phyloP scores from a whole-genome alignment of 1,139 yeast genomes.

The Diutina scorzettiae region DNA sequence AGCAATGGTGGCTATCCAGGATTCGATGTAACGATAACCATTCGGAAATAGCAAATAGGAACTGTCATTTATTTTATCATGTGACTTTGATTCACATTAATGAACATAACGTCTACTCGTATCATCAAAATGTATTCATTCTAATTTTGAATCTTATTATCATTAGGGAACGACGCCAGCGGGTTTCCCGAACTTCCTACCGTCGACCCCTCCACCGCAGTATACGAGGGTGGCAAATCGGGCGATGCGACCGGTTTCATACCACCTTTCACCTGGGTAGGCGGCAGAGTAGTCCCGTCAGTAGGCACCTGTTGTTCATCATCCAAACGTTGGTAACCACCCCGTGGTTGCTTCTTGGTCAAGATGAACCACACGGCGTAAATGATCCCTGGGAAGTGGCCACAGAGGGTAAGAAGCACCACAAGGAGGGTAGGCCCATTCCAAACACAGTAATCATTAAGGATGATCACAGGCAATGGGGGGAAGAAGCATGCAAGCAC shows the following conservation, averaged over 20 bases:
- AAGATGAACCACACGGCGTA: slow-evolving; percentile 24
- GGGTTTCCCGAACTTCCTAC: background rate
- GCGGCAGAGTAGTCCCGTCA: background rate
- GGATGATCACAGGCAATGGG: slow-evolving; percentile 26
- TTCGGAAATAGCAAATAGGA: background rate
- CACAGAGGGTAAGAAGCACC: slow-evolving; percentile 20
- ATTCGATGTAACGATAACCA: background rate
- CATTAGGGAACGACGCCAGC: background rate
- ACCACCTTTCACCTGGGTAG: too few relatives aligned
- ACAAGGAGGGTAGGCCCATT: slow-evolving; percentile 14
- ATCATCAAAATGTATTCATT: too few relatives aligned
- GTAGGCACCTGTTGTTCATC: slow-evolving; percentile 1
- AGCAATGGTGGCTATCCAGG: slow-evolving; percentile 48
- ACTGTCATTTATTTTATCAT: too few relatives aligned
- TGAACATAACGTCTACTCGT: too few relatives aligned
- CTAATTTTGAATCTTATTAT: background rate
- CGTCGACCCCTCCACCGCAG: background rate
- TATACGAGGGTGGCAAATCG: background rate
- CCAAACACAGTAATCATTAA: slow-evolving; percentile 4
- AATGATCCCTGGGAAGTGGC: slow-evolving; percentile 25
- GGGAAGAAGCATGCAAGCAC: slow-evolving; percentile 26
- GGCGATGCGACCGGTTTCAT: too few relatives aligned
- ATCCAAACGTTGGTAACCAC: background rate
- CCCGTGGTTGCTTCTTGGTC: slow-evolving; percentile 1
- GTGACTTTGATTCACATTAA: too few relatives aligned